Evolutionary conservation across 331 rosid species (phyloP), one percentile per base, ranked within the genome.

Genomic region (Phaseolus coccineus): DNA sequence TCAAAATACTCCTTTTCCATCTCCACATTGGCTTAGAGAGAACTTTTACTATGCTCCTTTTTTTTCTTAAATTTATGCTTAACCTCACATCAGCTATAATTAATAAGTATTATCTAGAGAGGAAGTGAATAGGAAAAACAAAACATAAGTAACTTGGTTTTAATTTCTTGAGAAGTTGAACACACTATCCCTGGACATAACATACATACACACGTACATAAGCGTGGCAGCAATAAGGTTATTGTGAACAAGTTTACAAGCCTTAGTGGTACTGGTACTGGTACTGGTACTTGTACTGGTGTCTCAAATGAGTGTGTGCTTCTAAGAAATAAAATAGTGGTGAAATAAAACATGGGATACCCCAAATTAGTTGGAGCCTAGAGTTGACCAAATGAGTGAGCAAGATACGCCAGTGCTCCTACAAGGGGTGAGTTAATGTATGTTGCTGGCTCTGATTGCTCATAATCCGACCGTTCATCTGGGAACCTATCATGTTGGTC

Each of bases 381-480:
- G 70, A 93, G 79, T 81, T 95, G 98, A 62, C 94, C 93, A 40
- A 85, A 91, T 2, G 98, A 91, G 85, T 91, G 98, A 33, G 99
- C 98, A 59, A 95, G 92, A 81, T 93, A 95, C 53, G 99, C 85
- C 15, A 95, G 69, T 16, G 99, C 33, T 10, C 99, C 99, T 0
- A 95, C 96, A 3, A 95, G 97, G 3, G 99, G 99, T 15, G 98
- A 97, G 82, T 95, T 95, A 11, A 85, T 89, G 14, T 95, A 95
- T 13, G 99, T 95, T n/a, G 97, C 87, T 8, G 99, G 99, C 65
- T 95, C 99, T 8, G 99, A 93, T 78, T 95, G 99, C 85, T 84
- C 98, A 57, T 91, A 93, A 86, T 95, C 99, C 15, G 97, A 85
- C 69, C 99, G 89, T 69, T 90, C 51, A 83, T 95, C 99, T 0